Evolutionary conservation across 176 grass and related monocot species (phyloP).

Genomic region (Oryza glumipatula): DNA sequence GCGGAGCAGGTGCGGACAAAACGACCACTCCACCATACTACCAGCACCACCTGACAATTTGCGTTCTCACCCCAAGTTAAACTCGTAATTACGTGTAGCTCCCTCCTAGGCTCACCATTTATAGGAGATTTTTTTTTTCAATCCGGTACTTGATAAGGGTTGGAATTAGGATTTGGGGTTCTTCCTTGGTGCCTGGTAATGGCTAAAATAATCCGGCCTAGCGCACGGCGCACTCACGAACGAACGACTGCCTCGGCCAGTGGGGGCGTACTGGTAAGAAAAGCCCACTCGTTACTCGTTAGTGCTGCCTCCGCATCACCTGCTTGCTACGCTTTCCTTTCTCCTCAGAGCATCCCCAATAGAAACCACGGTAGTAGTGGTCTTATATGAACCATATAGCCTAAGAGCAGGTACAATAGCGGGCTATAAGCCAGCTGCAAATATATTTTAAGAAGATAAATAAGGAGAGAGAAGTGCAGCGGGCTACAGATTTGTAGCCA

Average conservation of each 20-base stretch:
- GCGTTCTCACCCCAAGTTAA: background rate
- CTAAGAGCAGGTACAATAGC: too few relatives aligned
- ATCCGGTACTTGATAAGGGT: rapidly evolving
- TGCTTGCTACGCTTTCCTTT: background rate
- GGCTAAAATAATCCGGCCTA: constrained; percentile 5
- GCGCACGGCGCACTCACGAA: constrained; percentile 18
- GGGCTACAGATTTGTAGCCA: too few relatives aligned
- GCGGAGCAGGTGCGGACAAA: constrained; percentile 40
- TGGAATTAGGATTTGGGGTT: background rate
- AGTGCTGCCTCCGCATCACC: constrained; percentile 20
- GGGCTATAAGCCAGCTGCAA: too few relatives aligned
- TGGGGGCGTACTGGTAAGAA: constrained; percentile 35
- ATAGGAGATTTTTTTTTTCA: background rate
- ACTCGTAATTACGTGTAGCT: background rate
- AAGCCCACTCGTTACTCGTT: background rate
- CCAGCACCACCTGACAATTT: constrained; percentile 30
- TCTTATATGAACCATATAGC: too few relatives aligned
- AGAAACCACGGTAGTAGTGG: too few relatives aligned
- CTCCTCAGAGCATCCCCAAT: too few relatives aligned
- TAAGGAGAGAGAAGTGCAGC: too few relatives aligned
- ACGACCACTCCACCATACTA: constrained; percentile 26
- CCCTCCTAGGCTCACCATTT: background rate
- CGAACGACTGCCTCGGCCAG: background rate
- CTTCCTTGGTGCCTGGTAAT: background rate
- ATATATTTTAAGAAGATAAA: too few relatives aligned